A percentile compares a stretch with the other conserved stretches of the same genome.
These are phyloP conservation scores for Nakazawaea populi DNA, from an alignment of 805 yeast species.

Conservation along the genomic window DNA sequence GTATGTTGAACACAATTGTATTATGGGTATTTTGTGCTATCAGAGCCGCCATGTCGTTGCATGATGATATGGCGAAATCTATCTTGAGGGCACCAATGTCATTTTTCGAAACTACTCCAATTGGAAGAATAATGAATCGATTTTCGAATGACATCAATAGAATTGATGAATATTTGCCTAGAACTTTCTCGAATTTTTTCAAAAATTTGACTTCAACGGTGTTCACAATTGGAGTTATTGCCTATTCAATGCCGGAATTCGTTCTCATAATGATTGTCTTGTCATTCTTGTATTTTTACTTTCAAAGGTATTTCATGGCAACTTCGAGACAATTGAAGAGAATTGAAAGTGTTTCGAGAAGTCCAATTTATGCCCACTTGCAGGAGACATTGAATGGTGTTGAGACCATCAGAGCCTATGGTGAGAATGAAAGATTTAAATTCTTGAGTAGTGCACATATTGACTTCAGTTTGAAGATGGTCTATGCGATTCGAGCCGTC, in stretches of 20 bases:
- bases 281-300: conserved; percentile 55
- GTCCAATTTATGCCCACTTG: conserved; percentile 80
- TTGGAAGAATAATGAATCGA: conserved; percentile 86
- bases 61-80: conserved; percentile 61
- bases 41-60: conserved; percentile 72
- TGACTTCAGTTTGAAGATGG: conserved; percentile 87
- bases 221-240: conserved; percentile 74
- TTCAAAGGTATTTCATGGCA: conserved; percentile 70
- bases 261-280: conserved; percentile 68
- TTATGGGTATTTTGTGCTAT: conserved; percentile 68
- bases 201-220: conserved; percentile 54
- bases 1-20: conserved; percentile 38
- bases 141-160: conserved; percentile 88
- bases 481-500: conserved; percentile 85
- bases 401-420: conserved; percentile 68
- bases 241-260: conserved; percentile 86
- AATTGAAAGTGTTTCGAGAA: conserved; percentile 71
- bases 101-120: conserved; percentile 92
- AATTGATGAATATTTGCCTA: conserved; percentile 72
- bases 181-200: conserved; percentile 68
- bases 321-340: conserved; percentile 81
- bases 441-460: conserved; percentile 63
- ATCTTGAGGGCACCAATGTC: conserved; percentile 92
- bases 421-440: conserved; percentile 56
- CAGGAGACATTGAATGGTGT: conserved; percentile 78